phyloP scores from a whole-genome alignment of 148 eudicot genomes.

The Arctostaphylos glauca region DNA sequence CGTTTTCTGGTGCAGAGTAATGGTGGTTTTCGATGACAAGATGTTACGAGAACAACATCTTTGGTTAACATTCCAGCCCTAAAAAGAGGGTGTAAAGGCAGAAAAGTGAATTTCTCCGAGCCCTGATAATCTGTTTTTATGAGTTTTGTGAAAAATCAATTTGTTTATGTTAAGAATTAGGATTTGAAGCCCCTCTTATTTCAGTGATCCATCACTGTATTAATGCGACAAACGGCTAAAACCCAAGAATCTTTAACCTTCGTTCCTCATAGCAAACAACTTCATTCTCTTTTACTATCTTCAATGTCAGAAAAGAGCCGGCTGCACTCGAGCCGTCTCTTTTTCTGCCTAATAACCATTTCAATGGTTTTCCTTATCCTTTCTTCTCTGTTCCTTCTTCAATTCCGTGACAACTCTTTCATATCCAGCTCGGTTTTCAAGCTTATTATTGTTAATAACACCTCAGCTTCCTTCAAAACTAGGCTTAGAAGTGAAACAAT shows the following conservation, averaged over 20 bases:
- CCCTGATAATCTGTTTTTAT: neutral
- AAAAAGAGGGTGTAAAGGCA: slow-evolving; percentile 8
- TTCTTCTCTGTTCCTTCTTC: slow-evolving; percentile 59
- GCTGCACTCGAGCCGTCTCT: slow-evolving; percentile 44
- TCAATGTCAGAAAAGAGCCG: slow-evolving; percentile 55
- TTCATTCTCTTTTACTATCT: slow-evolving; percentile 22
- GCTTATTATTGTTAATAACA: slow-evolving; percentile 35
- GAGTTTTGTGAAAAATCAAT: slow-evolving; percentile 13
- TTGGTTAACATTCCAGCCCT: neutral
- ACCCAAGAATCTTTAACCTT: neutral
- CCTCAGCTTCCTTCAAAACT: slow-evolving; percentile 18
- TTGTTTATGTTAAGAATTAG: slow-evolving; percentile 10
- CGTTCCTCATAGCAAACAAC: neutral
- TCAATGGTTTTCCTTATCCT: slow-evolving; percentile 46
- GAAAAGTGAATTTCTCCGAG: neutral
- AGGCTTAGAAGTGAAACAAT: neutral
- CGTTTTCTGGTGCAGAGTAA: slow-evolving; percentile 9
- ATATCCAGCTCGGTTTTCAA: slow-evolving; percentile 45
- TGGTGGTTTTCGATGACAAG: neutral
- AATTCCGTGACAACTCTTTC: slow-evolving; percentile 42
- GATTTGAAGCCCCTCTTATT: neutral
- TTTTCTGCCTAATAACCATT: slow-evolving; percentile 42
- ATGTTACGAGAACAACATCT: neutral
- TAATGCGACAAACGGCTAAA: neutral
- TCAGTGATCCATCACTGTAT: neutral